Conservation (phyloP, 2,329 filamentous ascomycete species). For the Clonostachys sp. region DNA sequence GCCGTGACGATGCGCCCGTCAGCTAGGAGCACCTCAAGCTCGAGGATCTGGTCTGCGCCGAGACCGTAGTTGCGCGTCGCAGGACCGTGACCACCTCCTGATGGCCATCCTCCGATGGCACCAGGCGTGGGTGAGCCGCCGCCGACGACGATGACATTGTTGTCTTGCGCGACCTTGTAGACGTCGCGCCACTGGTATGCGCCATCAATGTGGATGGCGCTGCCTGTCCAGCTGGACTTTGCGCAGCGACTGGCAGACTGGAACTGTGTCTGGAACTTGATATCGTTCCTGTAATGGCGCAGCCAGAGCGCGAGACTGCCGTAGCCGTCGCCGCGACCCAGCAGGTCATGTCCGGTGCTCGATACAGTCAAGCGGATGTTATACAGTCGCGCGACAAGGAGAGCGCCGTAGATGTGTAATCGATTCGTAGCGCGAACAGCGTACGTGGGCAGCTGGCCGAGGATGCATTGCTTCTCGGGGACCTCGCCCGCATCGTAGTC, state of each 20-base stretch:
- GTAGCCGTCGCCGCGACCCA: constrained; percentile 23
- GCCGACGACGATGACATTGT: constrained; percentile 25
- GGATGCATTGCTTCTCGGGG: constrained; percentile 6
- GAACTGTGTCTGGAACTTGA: constrained; percentile 16
- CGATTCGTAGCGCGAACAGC: constrained; percentile 13
- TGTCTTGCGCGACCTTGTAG: constrained; percentile 17
- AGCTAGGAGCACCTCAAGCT: constrained; percentile 31
- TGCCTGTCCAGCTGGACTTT: constrained; percentile 19
- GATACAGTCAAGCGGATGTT: constrained; percentile 34
- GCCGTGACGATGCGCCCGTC: constrained; percentile 25
- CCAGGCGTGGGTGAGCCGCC: constrained; percentile 18
- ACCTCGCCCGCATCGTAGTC: constrained; percentile 8
- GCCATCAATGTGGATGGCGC: constrained; percentile 25
- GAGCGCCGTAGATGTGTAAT: constrained; percentile 28
- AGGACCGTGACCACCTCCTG: constrained; percentile 34
- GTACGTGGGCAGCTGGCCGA: constrained; percentile 13
- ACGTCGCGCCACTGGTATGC: constrained; percentile 25
- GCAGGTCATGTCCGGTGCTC: constrained; percentile 36
- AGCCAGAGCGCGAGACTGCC: constrained; percentile 23
- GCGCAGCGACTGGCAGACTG: constrained; percentile 11
- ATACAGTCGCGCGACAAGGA: constrained; percentile 21
- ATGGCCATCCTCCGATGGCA: constrained; percentile 26
- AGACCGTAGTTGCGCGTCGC: constrained; percentile 31
- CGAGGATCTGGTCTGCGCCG: constrained; percentile 36
- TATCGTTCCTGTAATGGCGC: constrained; percentile 20